A percentile compares a stretch with the other conserved stretches of the same genome.
phyloP scores from a whole-genome alignment of 306 rosid species.

The Rosa persica region DNA sequence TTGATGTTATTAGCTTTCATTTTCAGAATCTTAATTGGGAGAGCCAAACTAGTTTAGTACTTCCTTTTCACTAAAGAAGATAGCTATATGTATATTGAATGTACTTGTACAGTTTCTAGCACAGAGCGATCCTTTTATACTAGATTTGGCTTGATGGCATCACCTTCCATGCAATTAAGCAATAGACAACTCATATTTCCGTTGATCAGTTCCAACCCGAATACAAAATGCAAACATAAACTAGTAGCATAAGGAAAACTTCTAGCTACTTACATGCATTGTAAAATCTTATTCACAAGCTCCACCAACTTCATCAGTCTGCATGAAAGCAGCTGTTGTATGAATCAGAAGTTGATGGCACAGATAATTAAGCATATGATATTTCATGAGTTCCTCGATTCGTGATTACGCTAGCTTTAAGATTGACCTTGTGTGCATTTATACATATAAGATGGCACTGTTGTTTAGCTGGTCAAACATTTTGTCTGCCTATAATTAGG shows the following conservation, averaged over 20 bases:
- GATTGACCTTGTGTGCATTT: constrained; percentile 1
- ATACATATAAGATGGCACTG: background rate
- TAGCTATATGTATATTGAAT: background rate
- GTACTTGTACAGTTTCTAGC: background rate
- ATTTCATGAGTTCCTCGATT: background rate
- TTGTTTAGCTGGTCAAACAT: background rate
- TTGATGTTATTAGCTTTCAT: constrained; percentile 3
- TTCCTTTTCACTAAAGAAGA: background rate
- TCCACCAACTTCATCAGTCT: constrained; percentile 4
- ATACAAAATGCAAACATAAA: background rate
- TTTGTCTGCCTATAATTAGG: background rate
- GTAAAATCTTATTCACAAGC: background rate
- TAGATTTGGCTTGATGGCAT: background rate
- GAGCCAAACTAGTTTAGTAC: background rate
- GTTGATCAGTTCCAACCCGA: background rate
- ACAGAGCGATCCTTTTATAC: background rate
- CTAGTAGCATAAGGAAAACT: background rate
- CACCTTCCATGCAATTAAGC: constrained; percentile 1
- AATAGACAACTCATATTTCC: background rate
- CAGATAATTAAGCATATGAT: too few species aligned
- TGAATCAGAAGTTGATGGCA: background rate
- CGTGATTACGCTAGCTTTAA: background rate
- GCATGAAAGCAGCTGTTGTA: background rate
- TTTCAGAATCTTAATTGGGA: background rate
- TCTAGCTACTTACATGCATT: background rate